A percentile compares a stretch with the other conserved stretches of the same genome.
Conservation (phyloP, 345 rosid species). For the Clausena lansium region DNA sequence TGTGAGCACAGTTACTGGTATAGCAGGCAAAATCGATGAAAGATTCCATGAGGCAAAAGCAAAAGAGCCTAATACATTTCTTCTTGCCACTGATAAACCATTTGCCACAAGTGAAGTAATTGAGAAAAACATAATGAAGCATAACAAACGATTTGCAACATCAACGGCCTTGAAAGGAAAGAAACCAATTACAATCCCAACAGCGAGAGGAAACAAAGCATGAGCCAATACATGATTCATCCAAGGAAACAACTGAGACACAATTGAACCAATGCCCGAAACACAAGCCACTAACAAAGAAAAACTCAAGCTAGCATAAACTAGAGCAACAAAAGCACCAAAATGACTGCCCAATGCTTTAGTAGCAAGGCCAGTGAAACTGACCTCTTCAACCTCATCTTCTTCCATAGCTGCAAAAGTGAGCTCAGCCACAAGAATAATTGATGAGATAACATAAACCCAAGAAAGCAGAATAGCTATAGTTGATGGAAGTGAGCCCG, state of each 20-base stretch:
- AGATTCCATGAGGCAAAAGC: constrained; percentile 58
- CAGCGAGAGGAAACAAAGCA: constrained; percentile 59
- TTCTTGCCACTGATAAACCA: constrained; percentile 77
- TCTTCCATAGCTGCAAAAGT: constrained; percentile 85
- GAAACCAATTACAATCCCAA: constrained; percentile 49
- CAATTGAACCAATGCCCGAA: constrained; percentile 82
- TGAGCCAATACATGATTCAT: constrained; percentile 60
- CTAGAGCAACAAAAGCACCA: constrained; percentile 71
- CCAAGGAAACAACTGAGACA: constrained; percentile 74
- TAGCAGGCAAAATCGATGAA: constrained; percentile 67
- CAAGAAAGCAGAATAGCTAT: constrained; percentile 63
- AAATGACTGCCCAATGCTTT: constrained; percentile 67
- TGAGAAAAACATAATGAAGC: constrained; percentile 71
- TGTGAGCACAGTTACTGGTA: constrained; percentile 81
- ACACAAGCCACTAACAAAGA: constrained; percentile 84
- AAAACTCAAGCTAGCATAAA: constrained; percentile 81
- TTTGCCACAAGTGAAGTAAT: constrained; percentile 62
- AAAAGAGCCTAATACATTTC: constrained; percentile 58
- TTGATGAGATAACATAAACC: constrained; percentile 83
- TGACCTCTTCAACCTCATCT: constrained; percentile 75
- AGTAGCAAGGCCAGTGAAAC: constrained; percentile 80
- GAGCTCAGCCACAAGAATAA: constrained; percentile 85
- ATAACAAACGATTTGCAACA: constrained; percentile 54
- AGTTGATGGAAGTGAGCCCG: constrained; percentile 74
- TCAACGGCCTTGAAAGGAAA: constrained; percentile 75